Evolutionary conservation across 2,329 filamentous ascomycete genomes (phyloP).

Genomic region (Cadophora malorum): DNA sequence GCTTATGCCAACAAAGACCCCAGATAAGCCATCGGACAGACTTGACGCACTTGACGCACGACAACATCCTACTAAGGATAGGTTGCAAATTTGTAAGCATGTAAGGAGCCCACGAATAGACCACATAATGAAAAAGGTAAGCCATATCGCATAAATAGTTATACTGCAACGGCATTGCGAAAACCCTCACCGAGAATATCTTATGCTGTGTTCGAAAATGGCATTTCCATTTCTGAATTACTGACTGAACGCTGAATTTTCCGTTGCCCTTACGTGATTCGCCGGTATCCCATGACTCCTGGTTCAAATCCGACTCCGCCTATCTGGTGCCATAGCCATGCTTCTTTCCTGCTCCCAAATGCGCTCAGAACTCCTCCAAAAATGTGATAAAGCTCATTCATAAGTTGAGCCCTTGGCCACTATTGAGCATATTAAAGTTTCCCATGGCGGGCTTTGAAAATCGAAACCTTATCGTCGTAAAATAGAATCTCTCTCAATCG

Average conservation of each 20-base stretch:
- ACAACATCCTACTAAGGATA: slow-evolving; percentile 7
- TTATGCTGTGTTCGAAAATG: slow-evolving; percentile 1
- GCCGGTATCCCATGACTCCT: slow-evolving; percentile 14
- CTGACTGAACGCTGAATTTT: slow-evolving; percentile 10
- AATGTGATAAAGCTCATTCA: slow-evolving; percentile 13
- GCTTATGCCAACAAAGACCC: slow-evolving; percentile 11
- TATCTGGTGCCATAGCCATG: slow-evolving; percentile 22
- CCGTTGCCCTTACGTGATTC: slow-evolving; percentile 9
- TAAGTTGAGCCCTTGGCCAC: slow-evolving; percentile 5
- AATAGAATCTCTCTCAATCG: slow-evolving; percentile 80
- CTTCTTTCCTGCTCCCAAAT: slow-evolving; percentile 24
- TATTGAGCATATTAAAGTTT: slow-evolving; percentile 33
- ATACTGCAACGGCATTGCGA: neutral
- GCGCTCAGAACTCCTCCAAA: slow-evolving; percentile 24
- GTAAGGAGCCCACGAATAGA: neutral
- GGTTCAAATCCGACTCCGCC: slow-evolving; percentile 13
- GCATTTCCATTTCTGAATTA: slow-evolving; percentile 9
- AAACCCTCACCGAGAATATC: neutral
- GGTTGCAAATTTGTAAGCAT: neutral
- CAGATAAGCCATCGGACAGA: neutral
- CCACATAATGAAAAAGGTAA: neutral
- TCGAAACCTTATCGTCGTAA: slow-evolving; percentile 82
- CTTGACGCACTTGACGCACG: neutral
- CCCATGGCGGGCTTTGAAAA: slow-evolving; percentile 72
- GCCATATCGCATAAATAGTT: neutral